These are phyloP conservation scores for Blastobotrys ciferrii DNA, from an alignment of 1,139 yeast genomes.

Conservation along the genomic window DNA sequence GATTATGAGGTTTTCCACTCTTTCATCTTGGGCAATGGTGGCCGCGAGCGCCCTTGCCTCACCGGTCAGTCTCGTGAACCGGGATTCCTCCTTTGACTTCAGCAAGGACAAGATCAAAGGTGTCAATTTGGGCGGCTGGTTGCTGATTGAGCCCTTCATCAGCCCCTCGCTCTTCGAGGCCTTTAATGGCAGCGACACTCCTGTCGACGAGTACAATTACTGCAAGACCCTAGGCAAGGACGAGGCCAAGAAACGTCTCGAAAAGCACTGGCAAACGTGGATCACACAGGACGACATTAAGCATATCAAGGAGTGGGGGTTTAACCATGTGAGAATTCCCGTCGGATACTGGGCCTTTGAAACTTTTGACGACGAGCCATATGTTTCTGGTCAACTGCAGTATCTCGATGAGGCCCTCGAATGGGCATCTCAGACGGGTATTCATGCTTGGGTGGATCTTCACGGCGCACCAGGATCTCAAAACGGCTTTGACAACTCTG, in stretches of 20 bases:
- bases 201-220: slow-evolving; percentile 79
- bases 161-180: slow-evolving; percentile 72
- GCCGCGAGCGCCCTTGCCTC: neutral
- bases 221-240: slow-evolving; percentile 60
- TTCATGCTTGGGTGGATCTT: slow-evolving; percentile 86
- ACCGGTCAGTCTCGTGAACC: slow-evolving; percentile 6
- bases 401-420: slow-evolving; percentile 72
- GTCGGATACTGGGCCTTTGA: slow-evolving; percentile 95
- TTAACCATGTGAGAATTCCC: slow-evolving; percentile 85
- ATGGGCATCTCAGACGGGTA: slow-evolving; percentile 63
- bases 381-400: slow-evolving; percentile 76
- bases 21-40: neutral
- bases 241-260: slow-evolving; percentile 52
- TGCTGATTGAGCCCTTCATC: slow-evolving; percentile 77
- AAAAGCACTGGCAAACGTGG: slow-evolving; percentile 77
- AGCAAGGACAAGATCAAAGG: slow-evolving; percentile 57
- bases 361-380: slow-evolving; percentile 66
- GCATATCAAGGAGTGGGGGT: slow-evolving; percentile 60
- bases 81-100: slow-evolving; percentile 43
- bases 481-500: slow-evolving; percentile 94
- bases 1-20: neutral
- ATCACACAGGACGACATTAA: slow-evolving; percentile 69
- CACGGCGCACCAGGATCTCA: slow-evolving; percentile 71
- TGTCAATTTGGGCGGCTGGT: slow-evolving; percentile 90
- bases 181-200: slow-evolving; percentile 17